A percentile compares a stretch with the other conserved stretches of the same genome.
Conservation (phyloP, 805 yeast species). For the Torulaspora maleeae region DNA sequence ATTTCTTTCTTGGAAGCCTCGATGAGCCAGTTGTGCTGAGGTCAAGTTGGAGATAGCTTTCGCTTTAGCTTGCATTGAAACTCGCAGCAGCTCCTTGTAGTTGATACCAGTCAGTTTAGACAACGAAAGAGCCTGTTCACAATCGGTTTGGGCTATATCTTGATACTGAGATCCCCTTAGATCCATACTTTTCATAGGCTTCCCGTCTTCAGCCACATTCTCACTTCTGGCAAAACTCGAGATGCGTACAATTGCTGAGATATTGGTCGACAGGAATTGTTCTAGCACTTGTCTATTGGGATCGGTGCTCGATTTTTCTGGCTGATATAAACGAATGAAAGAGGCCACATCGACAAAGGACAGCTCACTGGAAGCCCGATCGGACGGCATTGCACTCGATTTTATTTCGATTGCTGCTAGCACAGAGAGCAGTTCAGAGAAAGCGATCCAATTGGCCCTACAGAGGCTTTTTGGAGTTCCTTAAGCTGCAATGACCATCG, state of each 20-base stretch:
- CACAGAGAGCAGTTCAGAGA: neutral
- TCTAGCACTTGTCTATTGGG: conserved; percentile 17
- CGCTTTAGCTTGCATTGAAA: conserved; percentile 40
- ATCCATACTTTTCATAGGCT: conserved; percentile 20
- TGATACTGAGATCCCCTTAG: conserved; percentile 42
- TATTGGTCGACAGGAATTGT: conserved; percentile 10
- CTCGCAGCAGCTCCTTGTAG: conserved; percentile 45
- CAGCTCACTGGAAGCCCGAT: conserved; percentile 9
- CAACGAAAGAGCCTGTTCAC: conserved; percentile 40
- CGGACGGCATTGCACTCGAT: conserved; percentile 7
- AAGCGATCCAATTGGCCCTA: neutral
- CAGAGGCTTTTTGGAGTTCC: neutral
- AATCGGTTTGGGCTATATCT: conserved; percentile 35
- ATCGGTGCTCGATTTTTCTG: conserved; percentile 7
- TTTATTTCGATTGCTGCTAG: too few species aligned
- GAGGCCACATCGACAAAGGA: conserved; percentile 20
- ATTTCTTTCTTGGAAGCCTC: conserved; percentile 50
- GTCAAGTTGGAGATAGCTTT: conserved; percentile 35
- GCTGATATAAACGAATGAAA: conserved; percentile 17
- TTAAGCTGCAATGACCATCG: neutral
- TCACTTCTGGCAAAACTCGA: conserved; percentile 1
- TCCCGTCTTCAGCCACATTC: neutral
- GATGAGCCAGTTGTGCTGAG: conserved; percentile 34
- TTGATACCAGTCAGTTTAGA: conserved; percentile 40
- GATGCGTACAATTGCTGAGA: conserved; percentile 9